These are phyloP conservation scores for Amanita fuliginea DNA, from an alignment of 768 basidiomycete genomes.

Conservation along the genomic window DNA sequence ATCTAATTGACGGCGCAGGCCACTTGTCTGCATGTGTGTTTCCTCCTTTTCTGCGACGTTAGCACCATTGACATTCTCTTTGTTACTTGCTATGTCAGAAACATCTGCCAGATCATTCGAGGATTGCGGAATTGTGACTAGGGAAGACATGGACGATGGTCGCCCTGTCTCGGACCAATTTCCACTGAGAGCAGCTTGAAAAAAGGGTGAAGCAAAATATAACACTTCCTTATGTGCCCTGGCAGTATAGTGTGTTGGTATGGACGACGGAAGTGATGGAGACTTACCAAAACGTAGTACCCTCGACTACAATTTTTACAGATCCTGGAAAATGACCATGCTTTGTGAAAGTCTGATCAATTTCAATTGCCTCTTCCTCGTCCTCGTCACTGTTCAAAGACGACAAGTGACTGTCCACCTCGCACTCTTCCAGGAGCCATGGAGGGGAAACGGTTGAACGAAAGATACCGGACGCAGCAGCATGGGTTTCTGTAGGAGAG, in stretches of 20 bases:
- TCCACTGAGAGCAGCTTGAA: constrained; percentile 83
- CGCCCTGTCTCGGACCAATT: constrained; percentile 87
- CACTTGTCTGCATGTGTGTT: not conserved
- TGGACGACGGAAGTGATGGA: constrained; percentile 1
- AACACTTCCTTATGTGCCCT: constrained; percentile 91
- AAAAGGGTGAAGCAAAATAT: constrained; percentile 91
- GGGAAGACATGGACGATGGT: constrained; percentile 68
- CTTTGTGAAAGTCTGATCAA: constrained; percentile 71
- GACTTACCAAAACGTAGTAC: constrained; percentile 82
- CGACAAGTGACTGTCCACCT: constrained; percentile 57
- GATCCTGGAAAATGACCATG: constrained; percentile 65
- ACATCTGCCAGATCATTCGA: constrained; percentile 17
- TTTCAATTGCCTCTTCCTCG: constrained; percentile 62
- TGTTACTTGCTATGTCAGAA: not conserved
- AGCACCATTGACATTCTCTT: not conserved
- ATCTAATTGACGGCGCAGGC: not conserved
- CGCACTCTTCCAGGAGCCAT: constrained; percentile 70
- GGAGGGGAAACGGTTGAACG: constrained; percentile 71
- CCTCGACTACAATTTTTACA: constrained; percentile 85
- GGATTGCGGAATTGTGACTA: constrained; percentile 77
- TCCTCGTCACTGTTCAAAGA: constrained; percentile 57
- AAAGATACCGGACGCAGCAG: constrained; percentile 78
- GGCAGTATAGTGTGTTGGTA: constrained; percentile 7
- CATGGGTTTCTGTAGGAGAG: constrained; percentile 81
- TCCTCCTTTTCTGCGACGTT: not conserved